phyloP scores from a whole-genome alignment of 108 stramenopile genomes.

The Conticribra guillardii region DNA sequence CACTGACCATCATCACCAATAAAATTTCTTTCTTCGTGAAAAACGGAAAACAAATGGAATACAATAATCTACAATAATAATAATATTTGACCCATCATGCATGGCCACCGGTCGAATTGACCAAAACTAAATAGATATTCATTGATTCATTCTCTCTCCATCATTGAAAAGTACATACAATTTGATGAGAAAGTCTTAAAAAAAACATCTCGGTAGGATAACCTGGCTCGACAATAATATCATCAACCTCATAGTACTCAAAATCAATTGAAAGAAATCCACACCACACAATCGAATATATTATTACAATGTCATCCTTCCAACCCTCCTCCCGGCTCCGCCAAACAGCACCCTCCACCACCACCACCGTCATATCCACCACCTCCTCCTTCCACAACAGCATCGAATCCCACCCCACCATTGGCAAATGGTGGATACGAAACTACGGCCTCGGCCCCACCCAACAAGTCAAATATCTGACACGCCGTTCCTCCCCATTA shows the following conservation, averaged over 20 bases:
- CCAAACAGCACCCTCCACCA: conserved; percentile 23
- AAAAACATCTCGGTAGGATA: too few relatives aligned
- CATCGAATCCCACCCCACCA: conserved; percentile 43
- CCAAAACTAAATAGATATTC: too few relatives aligned
- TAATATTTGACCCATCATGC: too few relatives aligned
- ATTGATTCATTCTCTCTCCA: too few relatives aligned
- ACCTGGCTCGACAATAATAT: not conserved
- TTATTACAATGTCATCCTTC: conserved; percentile 36
- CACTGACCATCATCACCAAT: too few relatives aligned
- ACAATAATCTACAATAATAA: too few relatives aligned
- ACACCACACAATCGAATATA: too few relatives aligned
- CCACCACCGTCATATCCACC: conserved; percentile 35
- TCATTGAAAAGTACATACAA: too few relatives aligned
- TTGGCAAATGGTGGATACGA: conserved; percentile 35
- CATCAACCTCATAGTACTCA: not conserved
- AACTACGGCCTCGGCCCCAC: conserved; percentile 47
- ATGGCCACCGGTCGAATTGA: too few relatives aligned
- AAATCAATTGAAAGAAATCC: not conserved
- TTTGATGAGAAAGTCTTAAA: too few relatives aligned
- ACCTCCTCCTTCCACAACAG: conserved; percentile 32
- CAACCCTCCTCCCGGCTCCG: conserved; percentile 18
- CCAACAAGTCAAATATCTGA: conserved; percentile 10
- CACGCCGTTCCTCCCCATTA: conserved; percentile 3
- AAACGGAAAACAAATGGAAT: too few relatives aligned
- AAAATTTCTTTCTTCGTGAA: too few relatives aligned